Conservation (phyloP, 2,329 filamentous ascomycete genomes). For the Sporothrix dimorphospora region DNA sequence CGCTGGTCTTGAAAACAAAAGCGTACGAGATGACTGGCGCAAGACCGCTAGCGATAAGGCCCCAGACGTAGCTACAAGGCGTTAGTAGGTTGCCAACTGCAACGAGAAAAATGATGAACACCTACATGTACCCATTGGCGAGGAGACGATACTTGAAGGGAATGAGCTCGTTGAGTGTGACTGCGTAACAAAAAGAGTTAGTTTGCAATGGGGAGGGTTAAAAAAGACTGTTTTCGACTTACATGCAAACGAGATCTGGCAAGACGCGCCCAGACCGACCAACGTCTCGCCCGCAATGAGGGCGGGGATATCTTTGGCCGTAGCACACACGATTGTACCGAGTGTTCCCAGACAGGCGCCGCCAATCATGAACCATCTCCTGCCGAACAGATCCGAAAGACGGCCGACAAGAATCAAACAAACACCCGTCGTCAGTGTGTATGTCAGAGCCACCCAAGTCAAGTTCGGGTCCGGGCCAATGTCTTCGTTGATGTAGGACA, state of each 20-base stretch:
- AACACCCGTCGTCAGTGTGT: constrained; percentile 39
- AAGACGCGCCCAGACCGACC: constrained; percentile 43
- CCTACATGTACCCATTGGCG: constrained; percentile 33
- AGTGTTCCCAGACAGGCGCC: constrained; percentile 42
- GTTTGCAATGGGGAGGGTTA: no score
- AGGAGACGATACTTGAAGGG: constrained; percentile 44
- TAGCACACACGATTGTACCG: constrained; percentile 44
- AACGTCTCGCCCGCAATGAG: constrained; percentile 45
- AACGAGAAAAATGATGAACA: no score
- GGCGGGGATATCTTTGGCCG: constrained; percentile 42
- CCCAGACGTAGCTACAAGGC: constrained; percentile 40
- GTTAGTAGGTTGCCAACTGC: neutral
- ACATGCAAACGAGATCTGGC: constrained; percentile 44
- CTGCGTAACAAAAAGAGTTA: neutral
- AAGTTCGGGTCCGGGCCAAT: constrained; percentile 35
- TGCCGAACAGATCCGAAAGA: constrained; percentile 38
- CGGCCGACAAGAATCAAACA: constrained; percentile 38
- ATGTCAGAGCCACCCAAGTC: constrained; percentile 39
- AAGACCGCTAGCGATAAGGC: constrained; percentile 38
- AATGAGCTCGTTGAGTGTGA: constrained; percentile 45
- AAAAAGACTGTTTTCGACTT: neutral
- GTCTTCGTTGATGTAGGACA: constrained; percentile 29
- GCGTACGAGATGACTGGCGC: constrained; percentile 38
- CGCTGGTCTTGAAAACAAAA: constrained; percentile 36
- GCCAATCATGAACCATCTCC: constrained; percentile 38